Percentiles rank a stretch among this genome's conserved stretches.
phyloP scores from a whole-genome alignment of 805 yeast genomes.

The Candida loeiensis region DNA sequence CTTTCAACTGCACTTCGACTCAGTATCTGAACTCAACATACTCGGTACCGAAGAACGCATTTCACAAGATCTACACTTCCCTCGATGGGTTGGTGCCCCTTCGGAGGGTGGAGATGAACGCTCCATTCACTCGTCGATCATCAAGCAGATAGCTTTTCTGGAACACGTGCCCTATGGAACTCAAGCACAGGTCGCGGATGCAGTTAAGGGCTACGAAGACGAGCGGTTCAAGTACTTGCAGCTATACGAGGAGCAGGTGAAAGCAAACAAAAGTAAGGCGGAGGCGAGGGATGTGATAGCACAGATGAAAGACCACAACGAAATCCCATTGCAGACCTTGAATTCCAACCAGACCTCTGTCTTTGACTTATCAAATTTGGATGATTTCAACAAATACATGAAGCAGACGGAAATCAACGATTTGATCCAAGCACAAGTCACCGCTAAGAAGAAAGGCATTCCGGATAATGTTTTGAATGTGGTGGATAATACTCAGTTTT shows the following conservation, averaged over 20 bases:
- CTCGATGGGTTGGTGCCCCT: background rate
- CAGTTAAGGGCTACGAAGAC: slow-evolving; percentile 10
- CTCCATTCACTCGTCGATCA: slow-evolving; percentile 25
- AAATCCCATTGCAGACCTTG: slow-evolving; percentile 12
- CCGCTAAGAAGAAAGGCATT: slow-evolving; percentile 8
- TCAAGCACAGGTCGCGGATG: slow-evolving; percentile 1
- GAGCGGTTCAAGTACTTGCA: slow-evolving; percentile 28
- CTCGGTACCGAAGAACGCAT: background rate
- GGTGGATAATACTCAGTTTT: slow-evolving; percentile 23
- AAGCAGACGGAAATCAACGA: slow-evolving; percentile 35
- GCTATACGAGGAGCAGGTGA: slow-evolving; percentile 20
- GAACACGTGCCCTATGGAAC: slow-evolving; percentile 4
- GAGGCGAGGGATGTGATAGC: slow-evolving; percentile 7
- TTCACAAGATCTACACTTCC: background rate
- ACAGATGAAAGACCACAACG: slow-evolving; percentile 10
- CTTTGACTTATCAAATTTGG: slow-evolving; percentile 28
- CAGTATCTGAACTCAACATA: slow-evolving; percentile 16
- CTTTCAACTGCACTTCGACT: slow-evolving; percentile 19
- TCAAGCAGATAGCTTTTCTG: slow-evolving; percentile 17
- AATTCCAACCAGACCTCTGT: slow-evolving; percentile 18
- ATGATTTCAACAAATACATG: slow-evolving; percentile 34
- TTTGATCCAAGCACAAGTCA: slow-evolving; percentile 21
- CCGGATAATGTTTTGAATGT: slow-evolving; percentile 25
- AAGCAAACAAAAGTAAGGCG: slow-evolving; percentile 6
- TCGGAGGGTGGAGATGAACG: slow-evolving; percentile 1